Conservation (phyloP, 1,284 basidiomycete species). For the Afroboletus lepidellus region DNA sequence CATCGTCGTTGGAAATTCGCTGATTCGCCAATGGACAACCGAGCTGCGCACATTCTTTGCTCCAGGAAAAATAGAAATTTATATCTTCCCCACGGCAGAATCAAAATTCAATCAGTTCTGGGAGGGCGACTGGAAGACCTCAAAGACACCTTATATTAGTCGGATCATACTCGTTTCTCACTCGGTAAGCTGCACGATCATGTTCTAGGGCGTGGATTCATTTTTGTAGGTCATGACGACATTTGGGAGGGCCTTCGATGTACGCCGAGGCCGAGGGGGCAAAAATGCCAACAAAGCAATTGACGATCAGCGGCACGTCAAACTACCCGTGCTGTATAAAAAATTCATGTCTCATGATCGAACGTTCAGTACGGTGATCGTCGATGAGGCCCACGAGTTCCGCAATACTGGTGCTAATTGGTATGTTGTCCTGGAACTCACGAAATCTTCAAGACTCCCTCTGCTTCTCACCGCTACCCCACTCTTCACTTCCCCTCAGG, state of each 20-base stretch:
- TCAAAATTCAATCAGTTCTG: slow-evolving; percentile 8
- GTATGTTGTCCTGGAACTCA: neutral
- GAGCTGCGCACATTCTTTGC: slow-evolving; percentile 9
- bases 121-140: slow-evolving; percentile 6
- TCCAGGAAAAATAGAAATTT: slow-evolving; percentile 8
- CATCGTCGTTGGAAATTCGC: slow-evolving; percentile 7
- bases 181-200: slow-evolving; percentile 2
- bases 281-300: slow-evolving; percentile 9
- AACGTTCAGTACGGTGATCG: neutral
- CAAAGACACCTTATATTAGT: slow-evolving; percentile 5
- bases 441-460: neutral
- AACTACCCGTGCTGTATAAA: slow-evolving; percentile 6
- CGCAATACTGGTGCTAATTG: slow-evolving; percentile 5
- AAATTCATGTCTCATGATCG: slow-evolving; percentile 3
- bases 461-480: neutral
- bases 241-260: slow-evolving; percentile 9
- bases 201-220: neutral
- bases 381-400: slow-evolving; percentile 11
- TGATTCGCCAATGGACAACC: slow-evolving; percentile 5
- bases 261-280: neutral
- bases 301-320: slow-evolving; percentile 8
- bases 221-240: slow-evolving; percentile 9
- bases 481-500: slow-evolving; percentile 3
- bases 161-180: slow-evolving; percentile 11
- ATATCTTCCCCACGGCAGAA: slow-evolving; percentile 5